A percentile compares a stretch with the other conserved stretches of the same genome.
Evolutionary conservation across 1,139 yeast species (phyloP).

Genomic region (Candida glucosophila): DNA sequence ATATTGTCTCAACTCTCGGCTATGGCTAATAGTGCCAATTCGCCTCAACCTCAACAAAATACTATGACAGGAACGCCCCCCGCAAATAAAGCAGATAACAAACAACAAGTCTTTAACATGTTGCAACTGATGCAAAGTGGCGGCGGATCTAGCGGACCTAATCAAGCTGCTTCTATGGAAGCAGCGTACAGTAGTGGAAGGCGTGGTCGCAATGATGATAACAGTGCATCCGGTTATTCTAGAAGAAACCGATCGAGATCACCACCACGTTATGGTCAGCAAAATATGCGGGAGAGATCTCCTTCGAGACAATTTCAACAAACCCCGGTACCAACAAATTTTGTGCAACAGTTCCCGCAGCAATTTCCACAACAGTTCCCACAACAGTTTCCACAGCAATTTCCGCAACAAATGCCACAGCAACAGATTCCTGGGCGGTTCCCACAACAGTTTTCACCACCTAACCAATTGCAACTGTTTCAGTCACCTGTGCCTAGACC

Average conservation of each 20-base stretch:
- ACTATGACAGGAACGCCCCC: conserved; percentile 6
- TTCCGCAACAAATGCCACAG: conserved; percentile 5
- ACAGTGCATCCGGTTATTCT: conserved; percentile 21
- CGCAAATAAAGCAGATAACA: conserved; percentile 16
- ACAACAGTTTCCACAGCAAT: conserved; percentile 6
- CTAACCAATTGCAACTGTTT: not conserved
- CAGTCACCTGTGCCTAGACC: conserved; percentile 5
- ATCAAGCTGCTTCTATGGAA: conserved; percentile 8
- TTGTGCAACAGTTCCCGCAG: conserved; percentile 5
- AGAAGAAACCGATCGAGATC: conserved; percentile 54
- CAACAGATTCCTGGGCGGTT: conserved; percentile 3
- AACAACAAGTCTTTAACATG: conserved; percentile 31
- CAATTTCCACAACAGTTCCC: conserved; percentile 7
- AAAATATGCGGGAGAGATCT: conserved; percentile 22
- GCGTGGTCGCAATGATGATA: conserved; percentile 30
- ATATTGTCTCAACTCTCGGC: conserved; percentile 40
- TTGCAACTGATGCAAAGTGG: conserved; percentile 34
- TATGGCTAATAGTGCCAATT: conserved; percentile 14
- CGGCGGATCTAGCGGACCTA: conserved; percentile 6
- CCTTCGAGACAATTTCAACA: conserved; percentile 14
- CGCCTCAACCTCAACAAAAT: conserved; percentile 6
- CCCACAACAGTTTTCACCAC: conserved; percentile 1
- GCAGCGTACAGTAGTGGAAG: conserved; percentile 16
- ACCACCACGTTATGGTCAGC: conserved; percentile 29
- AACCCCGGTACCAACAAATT: no score